Evolutionary conservation across 2,329 filamentous ascomycete species (phyloP).

Genomic region (Calonectria naviculata): DNA sequence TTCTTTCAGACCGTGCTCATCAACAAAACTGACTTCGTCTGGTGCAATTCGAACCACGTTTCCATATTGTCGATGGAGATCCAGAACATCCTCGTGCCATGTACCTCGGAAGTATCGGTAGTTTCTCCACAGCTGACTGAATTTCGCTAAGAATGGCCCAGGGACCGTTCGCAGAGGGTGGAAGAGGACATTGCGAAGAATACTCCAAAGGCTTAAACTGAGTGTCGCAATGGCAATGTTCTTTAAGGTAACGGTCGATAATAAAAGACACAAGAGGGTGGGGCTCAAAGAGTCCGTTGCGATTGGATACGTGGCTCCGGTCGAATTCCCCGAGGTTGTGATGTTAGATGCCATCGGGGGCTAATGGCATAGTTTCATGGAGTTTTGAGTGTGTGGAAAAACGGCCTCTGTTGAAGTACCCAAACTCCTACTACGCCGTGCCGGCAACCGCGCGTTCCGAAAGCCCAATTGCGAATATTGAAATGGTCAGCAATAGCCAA

Average conservation of each 20-base stretch:
- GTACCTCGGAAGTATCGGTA: conserved; percentile 20
- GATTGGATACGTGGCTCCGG: background rate
- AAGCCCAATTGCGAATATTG: background rate
- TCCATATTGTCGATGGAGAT: conserved; percentile 17
- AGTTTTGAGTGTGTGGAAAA: too few relatives aligned
- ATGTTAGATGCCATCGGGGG: background rate
- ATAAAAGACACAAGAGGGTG: background rate
- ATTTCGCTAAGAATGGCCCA: conserved; percentile 6
- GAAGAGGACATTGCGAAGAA: background rate
- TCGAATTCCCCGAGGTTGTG: background rate
- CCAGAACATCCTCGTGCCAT: conserved; percentile 19
- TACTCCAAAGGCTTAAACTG: background rate
- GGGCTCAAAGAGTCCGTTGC: background rate
- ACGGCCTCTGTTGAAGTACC: too few relatives aligned
- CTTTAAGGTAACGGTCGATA: background rate
- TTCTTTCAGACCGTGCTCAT: background rate
- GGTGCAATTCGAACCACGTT: conserved; percentile 24
- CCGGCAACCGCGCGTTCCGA: too few relatives aligned
- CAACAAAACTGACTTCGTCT: conserved; percentile 19
- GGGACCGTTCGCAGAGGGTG: conserved; percentile 12
- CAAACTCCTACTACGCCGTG: background rate
- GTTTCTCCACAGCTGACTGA: conserved; percentile 5
- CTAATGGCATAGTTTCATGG: too few relatives aligned
- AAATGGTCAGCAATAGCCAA: background rate
- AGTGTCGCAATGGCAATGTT: background rate